Evolutionary conservation across 2,329 filamentous ascomycete genomes (phyloP).

Genomic region (Emergomyces pasteurianus): DNA sequence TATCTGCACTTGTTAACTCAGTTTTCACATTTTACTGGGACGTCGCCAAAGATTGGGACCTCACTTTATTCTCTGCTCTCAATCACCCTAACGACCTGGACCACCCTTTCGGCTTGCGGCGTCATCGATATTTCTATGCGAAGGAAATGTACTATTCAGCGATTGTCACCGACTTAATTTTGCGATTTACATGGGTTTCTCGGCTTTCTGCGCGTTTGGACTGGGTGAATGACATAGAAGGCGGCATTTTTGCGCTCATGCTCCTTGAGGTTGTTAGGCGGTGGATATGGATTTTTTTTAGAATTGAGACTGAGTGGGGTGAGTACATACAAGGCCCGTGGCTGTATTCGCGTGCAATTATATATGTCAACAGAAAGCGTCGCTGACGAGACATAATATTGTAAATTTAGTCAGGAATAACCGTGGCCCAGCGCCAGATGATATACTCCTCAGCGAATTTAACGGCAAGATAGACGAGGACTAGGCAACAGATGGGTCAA

Average conservation of each 20-base stretch:
- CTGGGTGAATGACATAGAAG: slow-evolving; percentile 75
- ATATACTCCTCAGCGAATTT: slow-evolving; percentile 65
- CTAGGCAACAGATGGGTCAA: slow-evolving; percentile 15
- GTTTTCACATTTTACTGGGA: slow-evolving; percentile 99
- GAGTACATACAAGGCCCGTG: slow-evolving; percentile 24
- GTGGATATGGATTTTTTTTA: slow-evolving; percentile 96
- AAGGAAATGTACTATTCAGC: slow-evolving; percentile 70
- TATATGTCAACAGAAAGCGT: not conserved
- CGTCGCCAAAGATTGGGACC: slow-evolving; percentile 89
- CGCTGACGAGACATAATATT: slow-evolving; percentile 1
- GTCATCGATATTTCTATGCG: slow-evolving; percentile 59
- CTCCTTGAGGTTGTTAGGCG: slow-evolving; percentile 73
- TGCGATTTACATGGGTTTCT: slow-evolving; percentile 84
- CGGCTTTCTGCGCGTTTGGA: slow-evolving; percentile 75
- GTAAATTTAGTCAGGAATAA: slow-evolving; percentile 38
- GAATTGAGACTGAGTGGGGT: slow-evolving; percentile 88
- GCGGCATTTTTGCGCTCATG: slow-evolving; percentile 78
- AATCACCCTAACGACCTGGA: slow-evolving; percentile 48
- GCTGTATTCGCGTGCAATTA: slow-evolving; percentile 1
- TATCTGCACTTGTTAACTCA: slow-evolving; percentile 68
- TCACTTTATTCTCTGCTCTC: slow-evolving; percentile 60
- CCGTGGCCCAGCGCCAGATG: slow-evolving; percentile 47
- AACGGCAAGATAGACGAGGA: slow-evolving; percentile 55
- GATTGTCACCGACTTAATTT: slow-evolving; percentile 62
- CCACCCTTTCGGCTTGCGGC: slow-evolving; percentile 66